These are phyloP conservation scores for Lepidium didymum DNA, from an alignment of 345 rosid genomes.

Conservation along the genomic window DNA sequence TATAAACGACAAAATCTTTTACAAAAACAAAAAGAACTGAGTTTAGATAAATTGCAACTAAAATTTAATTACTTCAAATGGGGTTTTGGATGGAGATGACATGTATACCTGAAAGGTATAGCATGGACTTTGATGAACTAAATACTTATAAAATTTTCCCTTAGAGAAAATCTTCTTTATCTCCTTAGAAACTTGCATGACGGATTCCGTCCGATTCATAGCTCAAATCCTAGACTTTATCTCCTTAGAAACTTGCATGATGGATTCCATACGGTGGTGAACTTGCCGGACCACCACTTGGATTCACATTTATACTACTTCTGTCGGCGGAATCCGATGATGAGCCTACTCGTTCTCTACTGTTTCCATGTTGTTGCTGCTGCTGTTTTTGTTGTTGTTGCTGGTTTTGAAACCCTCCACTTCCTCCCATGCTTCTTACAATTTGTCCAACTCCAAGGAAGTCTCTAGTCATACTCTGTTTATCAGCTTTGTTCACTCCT, in stretches of 20 bases:
- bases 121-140: conserved; percentile 19
- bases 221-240: neutral
- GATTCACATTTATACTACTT: conserved; percentile 28
- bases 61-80: conserved; percentile 29
- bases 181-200: conserved; percentile 26
- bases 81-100: conserved; percentile 12
- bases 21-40: conserved; percentile 11
- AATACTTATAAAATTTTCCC: neutral
- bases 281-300: conserved; percentile 30
- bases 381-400: conserved; percentile 15
- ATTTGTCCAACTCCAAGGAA: conserved; percentile 76
- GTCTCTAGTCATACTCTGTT: conserved; percentile 53
- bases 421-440: conserved; percentile 42
- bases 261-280: conserved; percentile 32
- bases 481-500: conserved; percentile 32
- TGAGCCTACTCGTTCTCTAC: conserved; percentile 29
- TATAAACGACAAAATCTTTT: conserved; percentile 21
- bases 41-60: conserved; percentile 24
- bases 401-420: conserved; percentile 34
- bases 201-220: conserved; percentile 25
- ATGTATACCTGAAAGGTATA: conserved; percentile 27
- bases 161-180: neutral
- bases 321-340: conserved; percentile 39
- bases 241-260: conserved; percentile 26
- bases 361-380: conserved; percentile 16